Evolutionary conservation across 768 basidiomycete species (phyloP).

Genomic region (Hypholoma fasciculare): DNA sequence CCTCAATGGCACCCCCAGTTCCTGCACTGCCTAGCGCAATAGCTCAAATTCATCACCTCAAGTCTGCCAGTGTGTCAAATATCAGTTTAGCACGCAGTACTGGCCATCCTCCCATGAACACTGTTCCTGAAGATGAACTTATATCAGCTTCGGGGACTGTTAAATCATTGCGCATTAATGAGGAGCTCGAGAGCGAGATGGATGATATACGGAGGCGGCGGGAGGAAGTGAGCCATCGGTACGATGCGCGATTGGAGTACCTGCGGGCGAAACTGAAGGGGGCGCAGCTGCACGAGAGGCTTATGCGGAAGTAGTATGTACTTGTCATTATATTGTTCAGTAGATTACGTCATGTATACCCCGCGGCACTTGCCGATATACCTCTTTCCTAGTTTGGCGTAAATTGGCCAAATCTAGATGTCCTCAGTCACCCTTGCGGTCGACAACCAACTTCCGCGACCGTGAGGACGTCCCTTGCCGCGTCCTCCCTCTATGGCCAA

Average conservation of each 20-base stretch:
- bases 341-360: slow-evolving; percentile 19
- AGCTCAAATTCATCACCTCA: slow-evolving; percentile 30
- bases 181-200: slow-evolving; percentile 56
- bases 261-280: slow-evolving; percentile 81
- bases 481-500: slow-evolving; percentile 24
- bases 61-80: slow-evolving; percentile 36
- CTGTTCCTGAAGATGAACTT: slow-evolving; percentile 50
- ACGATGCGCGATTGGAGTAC: slow-evolving; percentile 77
- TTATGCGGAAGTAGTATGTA: slow-evolving; percentile 54
- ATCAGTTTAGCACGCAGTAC: slow-evolving; percentile 54
- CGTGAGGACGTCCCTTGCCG: neutral
- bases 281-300: slow-evolving; percentile 80
- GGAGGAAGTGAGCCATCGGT: slow-evolving; percentile 70
- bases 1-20: slow-evolving; percentile 31
- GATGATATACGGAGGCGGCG: slow-evolving; percentile 68
- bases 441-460: slow-evolving; percentile 13
- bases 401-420: slow-evolving; percentile 13
- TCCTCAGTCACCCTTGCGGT: slow-evolving; percentile 22
- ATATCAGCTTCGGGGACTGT: slow-evolving; percentile 21
- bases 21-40: slow-evolving; percentile 30
- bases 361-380: slow-evolving; percentile 27
- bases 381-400: slow-evolving; percentile 13
- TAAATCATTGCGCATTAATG: slow-evolving; percentile 29
- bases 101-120: slow-evolving; percentile 48
- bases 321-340: neutral